A percentile compares a stretch with the other conserved stretches of the same genome.
phyloP scores from a whole-genome alignment of 257 asterid species.

The Ballota nigra region DNA sequence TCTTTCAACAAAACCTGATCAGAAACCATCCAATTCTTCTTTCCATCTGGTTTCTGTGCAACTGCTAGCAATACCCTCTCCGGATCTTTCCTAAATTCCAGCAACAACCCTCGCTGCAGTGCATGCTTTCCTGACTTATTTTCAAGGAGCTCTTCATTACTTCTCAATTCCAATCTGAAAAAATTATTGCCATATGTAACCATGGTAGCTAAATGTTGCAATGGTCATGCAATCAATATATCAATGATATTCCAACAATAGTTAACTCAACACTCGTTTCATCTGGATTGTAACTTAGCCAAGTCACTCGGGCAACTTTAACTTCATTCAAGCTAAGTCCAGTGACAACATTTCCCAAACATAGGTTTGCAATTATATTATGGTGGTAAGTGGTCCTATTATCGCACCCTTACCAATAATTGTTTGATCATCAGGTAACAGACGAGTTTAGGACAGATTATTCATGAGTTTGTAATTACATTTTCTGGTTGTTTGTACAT shows the following conservation, averaged over 20 bases:
- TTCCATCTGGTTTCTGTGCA: conserved; percentile 91
- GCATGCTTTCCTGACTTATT: conserved; percentile 53
- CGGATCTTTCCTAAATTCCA: conserved; percentile 90
- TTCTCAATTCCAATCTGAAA: conserved; percentile 62
- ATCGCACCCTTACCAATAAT: neutral
- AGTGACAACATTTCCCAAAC: neutral
- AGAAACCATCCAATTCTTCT: conserved; percentile 91
- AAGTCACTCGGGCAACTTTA: neutral
- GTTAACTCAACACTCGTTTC: conserved; percentile 11
- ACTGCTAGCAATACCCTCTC: conserved; percentile 85
- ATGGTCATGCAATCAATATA: neutral
- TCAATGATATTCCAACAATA: neutral
- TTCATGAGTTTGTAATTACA: neutral
- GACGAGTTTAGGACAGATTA: neutral
- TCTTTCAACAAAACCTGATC: conserved; percentile 75
- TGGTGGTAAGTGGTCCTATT: neutral
- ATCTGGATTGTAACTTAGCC: conserved; percentile 6
- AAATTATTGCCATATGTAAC: conserved; percentile 14
- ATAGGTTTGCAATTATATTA: neutral
- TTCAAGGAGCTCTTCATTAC: conserved; percentile 54
- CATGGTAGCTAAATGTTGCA: neutral
- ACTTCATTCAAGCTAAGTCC: neutral
- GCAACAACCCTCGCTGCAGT: conserved; percentile 67
- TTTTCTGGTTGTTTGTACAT: neutral
- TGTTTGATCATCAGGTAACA: neutral